These are phyloP conservation scores for Escovopsis sp. DNA, from an alignment of 2,329 filamentous ascomycete species.

Conservation along the genomic window DNA sequence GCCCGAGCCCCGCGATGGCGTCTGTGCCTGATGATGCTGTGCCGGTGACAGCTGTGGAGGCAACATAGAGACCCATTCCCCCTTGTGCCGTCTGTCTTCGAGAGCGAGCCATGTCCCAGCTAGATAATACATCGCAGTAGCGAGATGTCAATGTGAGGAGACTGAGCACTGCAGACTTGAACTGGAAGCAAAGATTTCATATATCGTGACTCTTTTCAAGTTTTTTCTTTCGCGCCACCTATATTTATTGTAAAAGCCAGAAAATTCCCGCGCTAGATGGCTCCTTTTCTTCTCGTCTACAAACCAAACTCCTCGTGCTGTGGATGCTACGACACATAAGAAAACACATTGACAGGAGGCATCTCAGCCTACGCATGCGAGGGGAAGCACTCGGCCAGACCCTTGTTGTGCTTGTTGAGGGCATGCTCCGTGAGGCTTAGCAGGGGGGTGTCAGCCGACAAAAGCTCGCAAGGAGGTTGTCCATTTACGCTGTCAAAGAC, in stretches of 20 bases:
- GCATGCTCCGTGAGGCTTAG: conserved; percentile 55
- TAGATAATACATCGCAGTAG: too few relatives aligned
- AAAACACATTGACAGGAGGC: not conserved
- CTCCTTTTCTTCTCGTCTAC: conserved; percentile 3
- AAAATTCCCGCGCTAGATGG: not conserved
- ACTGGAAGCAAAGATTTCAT: too few relatives aligned
- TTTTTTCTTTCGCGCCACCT: too few relatives aligned
- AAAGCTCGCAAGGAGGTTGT: too few relatives aligned
- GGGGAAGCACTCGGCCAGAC: conserved; percentile 57
- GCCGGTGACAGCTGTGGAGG: conserved; percentile 15
- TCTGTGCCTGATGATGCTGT: conserved; percentile 6
- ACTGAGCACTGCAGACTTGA: not conserved
- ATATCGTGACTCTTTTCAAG: too few relatives aligned
- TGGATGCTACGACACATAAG: not conserved
- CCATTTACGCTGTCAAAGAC: not conserved
- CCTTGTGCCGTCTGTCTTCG: not conserved
- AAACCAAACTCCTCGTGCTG: conserved; percentile 5
- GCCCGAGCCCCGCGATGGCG: conserved; percentile 13
- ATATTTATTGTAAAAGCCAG: too few relatives aligned
- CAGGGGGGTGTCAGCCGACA: conserved; percentile 1
- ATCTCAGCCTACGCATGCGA: conserved; percentile 15
- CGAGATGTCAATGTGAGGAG: too few relatives aligned
- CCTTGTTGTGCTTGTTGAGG: conserved; percentile 63
- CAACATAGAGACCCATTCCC: conserved; percentile 12
- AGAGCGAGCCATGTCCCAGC: not conserved